Percentiles rank a stretch among this genome's conserved stretches.
Evolutionary conservation across 2,329 filamentous ascomycete species (phyloP).

Genomic region (Reticulascus tulasneorum): DNA sequence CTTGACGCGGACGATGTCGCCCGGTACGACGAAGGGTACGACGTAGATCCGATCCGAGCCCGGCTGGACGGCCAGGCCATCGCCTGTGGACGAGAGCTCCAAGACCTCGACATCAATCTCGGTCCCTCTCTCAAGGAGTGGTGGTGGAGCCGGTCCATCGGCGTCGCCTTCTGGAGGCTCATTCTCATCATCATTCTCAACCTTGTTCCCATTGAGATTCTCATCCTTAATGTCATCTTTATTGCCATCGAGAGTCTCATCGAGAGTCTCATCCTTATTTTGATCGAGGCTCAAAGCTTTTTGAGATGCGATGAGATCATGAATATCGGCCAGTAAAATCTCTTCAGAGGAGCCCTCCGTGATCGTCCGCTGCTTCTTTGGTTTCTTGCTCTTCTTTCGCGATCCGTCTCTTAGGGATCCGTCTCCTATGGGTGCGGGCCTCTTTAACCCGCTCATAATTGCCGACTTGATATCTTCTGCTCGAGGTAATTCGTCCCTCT

Average conservation of each 20-base stretch:
- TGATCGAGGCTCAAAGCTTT: too few species aligned
- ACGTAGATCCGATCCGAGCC: slow-evolving; percentile 68
- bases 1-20: slow-evolving; percentile 75
- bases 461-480: not conserved
- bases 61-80: slow-evolving; percentile 74
- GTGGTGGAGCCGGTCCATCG: slow-evolving; percentile 1
- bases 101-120: slow-evolving; percentile 81
- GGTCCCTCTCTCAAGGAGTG: slow-evolving; percentile 62
- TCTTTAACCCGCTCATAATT: not conserved
- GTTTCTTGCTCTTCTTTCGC: too few species aligned
- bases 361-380: slow-evolving; percentile 56
- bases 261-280: slow-evolving; percentile 24
- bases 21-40: slow-evolving; percentile 83
- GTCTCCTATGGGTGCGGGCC: too few species aligned
- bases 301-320: slow-evolving; percentile 46
- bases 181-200: slow-evolving; percentile 14
- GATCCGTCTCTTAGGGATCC: slow-evolving; percentile 33
- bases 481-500: not conserved
- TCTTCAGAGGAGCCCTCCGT: slow-evolving; percentile 63
- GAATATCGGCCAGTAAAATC: slow-evolving; percentile 61
- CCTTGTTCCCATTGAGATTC: slow-evolving; percentile 16
- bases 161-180: not conserved
- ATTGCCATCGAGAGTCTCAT: slow-evolving; percentile 17
- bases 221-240: slow-evolving; percentile 14
- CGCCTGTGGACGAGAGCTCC: slow-evolving; percentile 84